Evolutionary conservation across 2,329 filamentous ascomycete species (phyloP).

Genomic region (Cladosporium sp.): DNA sequence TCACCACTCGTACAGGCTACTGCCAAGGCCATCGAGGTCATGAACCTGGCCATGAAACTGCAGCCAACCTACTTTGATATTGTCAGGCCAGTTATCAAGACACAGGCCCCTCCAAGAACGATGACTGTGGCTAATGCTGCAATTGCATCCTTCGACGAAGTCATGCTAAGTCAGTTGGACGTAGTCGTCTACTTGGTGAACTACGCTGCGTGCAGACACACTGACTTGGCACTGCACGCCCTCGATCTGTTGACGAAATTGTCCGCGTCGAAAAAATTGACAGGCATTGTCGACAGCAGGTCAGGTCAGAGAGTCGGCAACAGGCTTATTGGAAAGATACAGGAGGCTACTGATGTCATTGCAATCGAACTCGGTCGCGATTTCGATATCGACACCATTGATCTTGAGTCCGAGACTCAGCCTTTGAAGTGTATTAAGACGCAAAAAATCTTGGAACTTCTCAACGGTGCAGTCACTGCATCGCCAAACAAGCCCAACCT

Average conservation of each 20-base stretch:
- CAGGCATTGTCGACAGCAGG: slow-evolving; percentile 65
- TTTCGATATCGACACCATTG: slow-evolving; percentile 78
- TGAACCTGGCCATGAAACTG: slow-evolving; percentile 78
- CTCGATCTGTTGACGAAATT: slow-evolving; percentile 82
- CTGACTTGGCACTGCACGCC: slow-evolving; percentile 75
- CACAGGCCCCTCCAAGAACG: slow-evolving; percentile 60
- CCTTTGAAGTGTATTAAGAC: slow-evolving; percentile 79
- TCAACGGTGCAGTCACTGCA: slow-evolving; percentile 75
- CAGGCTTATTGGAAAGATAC: slow-evolving; percentile 32
- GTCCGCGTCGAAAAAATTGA: slow-evolving; percentile 78
- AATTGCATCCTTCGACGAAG: slow-evolving; percentile 89
- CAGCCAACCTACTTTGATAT: slow-evolving; percentile 91
- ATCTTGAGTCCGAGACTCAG: slow-evolving; percentile 68
- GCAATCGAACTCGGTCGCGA: slow-evolving; percentile 83
- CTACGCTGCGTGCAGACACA: slow-evolving; percentile 82
- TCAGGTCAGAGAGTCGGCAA: slow-evolving; percentile 46
- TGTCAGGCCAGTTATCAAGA: slow-evolving; percentile 74
- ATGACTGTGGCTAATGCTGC: slow-evolving; percentile 70
- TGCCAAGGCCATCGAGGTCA: slow-evolving; percentile 76
- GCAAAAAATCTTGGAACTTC: slow-evolving; percentile 74
- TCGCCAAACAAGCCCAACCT: slow-evolving; percentile 78
- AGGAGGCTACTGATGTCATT: slow-evolving; percentile 55
- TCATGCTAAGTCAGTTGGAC: slow-evolving; percentile 75
- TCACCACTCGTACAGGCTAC: slow-evolving; percentile 81
- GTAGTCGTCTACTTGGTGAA: slow-evolving; percentile 80